Evolutionary conservation across 495 filamentous ascomycete species (phyloP), one percentile per base, ranked within the genome.

Genomic region (Talaromyces stipitatus): DNA sequence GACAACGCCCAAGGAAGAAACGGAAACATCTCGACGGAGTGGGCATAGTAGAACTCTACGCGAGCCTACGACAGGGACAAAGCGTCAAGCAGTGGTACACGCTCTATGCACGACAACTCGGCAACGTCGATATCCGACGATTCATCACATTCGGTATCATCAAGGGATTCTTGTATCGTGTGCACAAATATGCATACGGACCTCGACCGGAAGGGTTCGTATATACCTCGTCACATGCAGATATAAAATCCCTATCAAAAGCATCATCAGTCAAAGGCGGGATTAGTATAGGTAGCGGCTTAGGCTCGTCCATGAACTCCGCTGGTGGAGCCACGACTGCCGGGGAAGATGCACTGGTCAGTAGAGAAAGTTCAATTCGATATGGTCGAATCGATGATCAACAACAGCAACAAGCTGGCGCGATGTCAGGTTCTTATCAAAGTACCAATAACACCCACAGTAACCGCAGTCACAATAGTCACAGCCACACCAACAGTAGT

Each of bases 61-160:
- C 87, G 11, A 82, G 80, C 18, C 82, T 97, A 28, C 82, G 79
- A 59, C 86, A 89, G 57, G 89, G 89, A 57, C 82, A 88, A 54
- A 88, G 85, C 54, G 77, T 97, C 4, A 85, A 86, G 62, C 85
- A 87, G 66, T 97, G 90, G 89, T 84, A 89, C 60, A 75, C 85
- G 18, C 78, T 85, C 36, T 85, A 94, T 71, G 78, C 77, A 56
- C 79, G 82, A 24, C 72, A 85, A 23, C 76, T 96, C 4, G 70
- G 77, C 11, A 79, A 84, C 62, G 82, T 98, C 59, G 94, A 98
- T 70, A 82, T 96, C 46, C 81, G 94, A 1, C 84, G 95, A 26
- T 87, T 98, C 57, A 87, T 98, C 57, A 92, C 92, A 30, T 97
- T 97, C 68, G 94, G 95, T 47, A 81, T 97, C 14, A 94, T 97